Base-by-base conservation (phyloP, 2,329 filamentous ascomycete genomes). In the Endothia cerciana region DNA sequence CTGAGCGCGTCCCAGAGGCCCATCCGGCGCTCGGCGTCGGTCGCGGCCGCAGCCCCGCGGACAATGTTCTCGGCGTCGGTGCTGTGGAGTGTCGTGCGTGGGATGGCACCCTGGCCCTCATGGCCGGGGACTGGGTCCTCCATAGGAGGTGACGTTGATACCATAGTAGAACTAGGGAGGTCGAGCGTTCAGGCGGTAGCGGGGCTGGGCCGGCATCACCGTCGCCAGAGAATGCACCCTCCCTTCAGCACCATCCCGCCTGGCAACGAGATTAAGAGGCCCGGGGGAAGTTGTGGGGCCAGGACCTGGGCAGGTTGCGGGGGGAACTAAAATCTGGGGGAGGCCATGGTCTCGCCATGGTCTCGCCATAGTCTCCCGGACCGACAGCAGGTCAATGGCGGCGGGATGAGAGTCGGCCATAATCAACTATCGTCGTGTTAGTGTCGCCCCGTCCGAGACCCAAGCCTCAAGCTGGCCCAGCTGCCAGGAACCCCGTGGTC, bases 11-110 rank as follows among this genome's bases (percentile, higher is more conserved):
- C 67, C 88, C 88, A 78, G 80, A 82, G 57, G 85, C 86, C 71
- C 82, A 86, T 53, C 78, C 79, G 19, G 85, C 87, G 56, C 88
- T 89, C 82, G 8, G 66, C 86, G 80, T 73, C 77, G 80, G 1
- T 86, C 85, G 71, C 77, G 2, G 47, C 47, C 15, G 47, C 47
- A 15, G 47, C 47, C 25, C 28, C 47, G 8, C 47, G 47, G 1
- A 51, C 13, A 22, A 51, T 22, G 47, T 30, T 30, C 25, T 28
- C 47, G 17, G 28, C 22, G 17, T 51, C 25, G 13, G 13, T 28
- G 28, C 17, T 13, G 11, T 30, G 11, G 15, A 51, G 22, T 17
- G 25, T 51, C 11, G 28, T 28, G 25, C 6, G 15, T 13, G 2
- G 13, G 7, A 30, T 28, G 25, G 13, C 13, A 51, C 28, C 25